Evolutionary conservation across 192 early-diverging fungal genomes (phyloP), one percentile per base, ranked within the genome.

Genomic region (Umbelopsis vinacea): DNA sequence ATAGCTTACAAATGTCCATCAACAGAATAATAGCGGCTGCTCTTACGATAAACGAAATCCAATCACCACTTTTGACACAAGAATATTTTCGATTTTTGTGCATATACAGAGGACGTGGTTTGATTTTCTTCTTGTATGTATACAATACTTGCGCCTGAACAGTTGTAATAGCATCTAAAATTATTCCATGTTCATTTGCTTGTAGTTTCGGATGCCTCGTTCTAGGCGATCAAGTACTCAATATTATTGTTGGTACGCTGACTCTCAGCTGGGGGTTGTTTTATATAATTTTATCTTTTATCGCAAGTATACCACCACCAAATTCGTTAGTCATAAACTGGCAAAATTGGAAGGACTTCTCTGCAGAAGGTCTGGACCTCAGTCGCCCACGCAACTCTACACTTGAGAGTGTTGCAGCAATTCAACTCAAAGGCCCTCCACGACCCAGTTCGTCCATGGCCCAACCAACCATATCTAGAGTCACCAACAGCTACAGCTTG

Each of bases 201-300:
- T 52, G 9, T 55, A 80, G 79, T 55, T 87, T 89, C 74, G 87
- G 86, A 7, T 89, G 87, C 67, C 79, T 89, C 29, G 83, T 86
- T 24, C 81, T 87, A 46, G 72, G 80, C 3, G 67, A 55, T 69
- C 70, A 46, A 3, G 66, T 82, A 2, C 77, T 80, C 54, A 87
- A 87, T 70, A 81, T 86, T 50, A 71, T 84, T 19, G 82, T 81
- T 0, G 85, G 86, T 35, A 78, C 84, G 10, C 76, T 83, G 46
- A 74, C 76, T 2, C 74, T 87, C 22, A 72, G 81, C 8, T 54
- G 83, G 47, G 87, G 87, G n/a, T 82, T 89, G 19, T 57, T 80
- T 1, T 87, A 83, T 57, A 71, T 89, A 43, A 78, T 89, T 10
- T 26, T 87, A 6, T 85, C 87, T 2, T 89, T 63, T 37, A 15